Evolutionary conservation across 108 stramenopile genomes (phyloP).

Genomic region (Aurantiochytrium sp.): DNA sequence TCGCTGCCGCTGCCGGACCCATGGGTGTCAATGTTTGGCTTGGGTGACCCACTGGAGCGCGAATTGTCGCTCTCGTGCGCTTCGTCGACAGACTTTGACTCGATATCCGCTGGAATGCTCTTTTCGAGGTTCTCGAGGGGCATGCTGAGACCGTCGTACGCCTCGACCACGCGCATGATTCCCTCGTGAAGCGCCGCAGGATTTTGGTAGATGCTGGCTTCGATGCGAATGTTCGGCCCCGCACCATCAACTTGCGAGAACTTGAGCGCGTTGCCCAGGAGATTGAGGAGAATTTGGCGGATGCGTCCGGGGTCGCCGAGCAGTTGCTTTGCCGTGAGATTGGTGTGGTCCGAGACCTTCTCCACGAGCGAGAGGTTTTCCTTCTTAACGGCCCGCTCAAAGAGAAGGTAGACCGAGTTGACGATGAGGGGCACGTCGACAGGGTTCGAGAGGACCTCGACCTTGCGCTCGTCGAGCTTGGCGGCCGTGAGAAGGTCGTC

Average conservation of each 20-base stretch:
- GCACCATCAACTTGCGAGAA: not conserved
- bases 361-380: not conserved
- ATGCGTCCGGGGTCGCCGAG: not conserved
- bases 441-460: not conserved
- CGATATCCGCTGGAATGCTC: too few relatives aligned
- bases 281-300: not conserved
- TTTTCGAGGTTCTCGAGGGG: too few relatives aligned
- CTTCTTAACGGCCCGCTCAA: not conserved
- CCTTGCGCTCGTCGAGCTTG: not conserved
- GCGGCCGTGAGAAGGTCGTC: conserved; percentile 14
- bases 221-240: not conserved
- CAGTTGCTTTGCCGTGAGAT: not conserved
- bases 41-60: too few relatives aligned
- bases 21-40: too few relatives aligned
- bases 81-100: too few relatives aligned
- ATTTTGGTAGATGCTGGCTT: not conserved
- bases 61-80: too few relatives aligned
- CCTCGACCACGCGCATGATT: too few relatives aligned
- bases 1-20: too few relatives aligned
- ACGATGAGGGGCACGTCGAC: not conserved
- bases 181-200: not conserved
- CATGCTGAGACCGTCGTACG: too few relatives aligned
- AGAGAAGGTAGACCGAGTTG: not conserved
- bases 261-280: conserved; percentile 12
- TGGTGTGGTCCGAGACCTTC: not conserved